Base-by-base conservation (phyloP, 441 rosid genomes). In the Kokia cookei region DNA sequence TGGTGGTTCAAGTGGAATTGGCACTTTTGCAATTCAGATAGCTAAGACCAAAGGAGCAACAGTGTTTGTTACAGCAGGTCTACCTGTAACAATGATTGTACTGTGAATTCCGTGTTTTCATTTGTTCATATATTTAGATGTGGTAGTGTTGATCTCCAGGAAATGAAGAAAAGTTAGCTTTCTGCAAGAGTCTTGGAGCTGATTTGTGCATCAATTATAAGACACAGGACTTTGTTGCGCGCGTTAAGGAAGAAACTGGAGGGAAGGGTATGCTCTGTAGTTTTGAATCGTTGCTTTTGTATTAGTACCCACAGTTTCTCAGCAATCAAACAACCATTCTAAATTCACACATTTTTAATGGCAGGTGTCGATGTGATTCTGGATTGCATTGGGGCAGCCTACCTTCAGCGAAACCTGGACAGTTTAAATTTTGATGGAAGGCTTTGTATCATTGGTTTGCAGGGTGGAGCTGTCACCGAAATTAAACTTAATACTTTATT, bases 1-100 rank as follows among this genome's bases (percentile, higher is more conserved):
- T 76, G 98, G 98, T 29, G 98, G 98, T 48, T 91, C 98, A 10
- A 93, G 96, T 79, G 99, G 98, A 66, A 88, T 94, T 50, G 98
- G 97, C 65, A 90, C 96, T 42, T 94, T 91, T 76, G 98, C 96
- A 6, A 86, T 94, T 81, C 97, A 93, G 84, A 90, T 91, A 15
- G 98, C 97, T 37, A 93, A 89, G 79, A 76, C 80, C 80, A 77
- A 45, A 69, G 97, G 96, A 75, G 82, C 80, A 53, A 86, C 57
- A 79, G 98, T 91, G 15, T 93, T 94, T 64, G 88, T 89, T 73
- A 91, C 97, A 27, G 98, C 99, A 89, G 96, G 98, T 94, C 26
- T 50, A 12, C 70, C 50, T 51, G 7, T 74, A 55, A 29, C 76
- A 69, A 5, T 66, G 10, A 40, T 7, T 40, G 43, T 40, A 40